phyloP scores from a whole-genome alignment of 2,329 filamentous ascomycete species.

The Claviceps fusiformis region DNA sequence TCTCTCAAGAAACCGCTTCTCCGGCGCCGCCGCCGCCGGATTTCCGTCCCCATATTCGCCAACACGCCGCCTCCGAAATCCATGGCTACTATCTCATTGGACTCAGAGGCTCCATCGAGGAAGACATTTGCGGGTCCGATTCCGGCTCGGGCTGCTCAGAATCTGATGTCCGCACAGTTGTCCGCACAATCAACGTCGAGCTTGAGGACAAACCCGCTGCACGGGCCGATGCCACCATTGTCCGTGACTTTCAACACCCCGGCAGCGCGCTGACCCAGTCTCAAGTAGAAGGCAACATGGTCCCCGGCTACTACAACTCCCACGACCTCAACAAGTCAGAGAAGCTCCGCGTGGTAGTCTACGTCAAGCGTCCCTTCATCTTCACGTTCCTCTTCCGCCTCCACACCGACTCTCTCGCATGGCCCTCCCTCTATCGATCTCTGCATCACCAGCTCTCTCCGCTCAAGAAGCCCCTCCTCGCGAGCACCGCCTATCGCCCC shows the following conservation, averaged over 20 bases:
- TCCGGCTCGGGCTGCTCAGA: conserved; percentile 19
- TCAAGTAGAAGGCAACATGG: conserved; percentile 21
- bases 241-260: conserved; percentile 30
- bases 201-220: conserved; percentile 30
- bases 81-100: conserved; percentile 51
- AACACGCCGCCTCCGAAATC: conserved; percentile 15
- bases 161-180: conserved; percentile 40
- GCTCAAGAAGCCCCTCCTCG: conserved; percentile 40
- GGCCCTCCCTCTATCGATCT: conserved; percentile 42
- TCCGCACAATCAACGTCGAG: conserved; percentile 57
- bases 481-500: conserved; percentile 43
- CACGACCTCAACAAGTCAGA: conserved; percentile 41
- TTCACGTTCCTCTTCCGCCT: conserved; percentile 58
- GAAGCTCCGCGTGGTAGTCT: conserved; percentile 56
- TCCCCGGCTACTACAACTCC: conserved; percentile 18
- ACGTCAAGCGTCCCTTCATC: conserved; percentile 62
- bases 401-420: conserved; percentile 43
- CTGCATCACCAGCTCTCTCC: conserved; percentile 48
- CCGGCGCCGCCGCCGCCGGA: background rate
- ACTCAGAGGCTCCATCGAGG: conserved; percentile 49
- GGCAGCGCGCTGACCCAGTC: conserved; percentile 18
- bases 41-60: conserved; percentile 6
- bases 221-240: conserved; percentile 29
- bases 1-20: background rate
- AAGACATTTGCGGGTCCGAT: conserved; percentile 15